Base-by-base conservation (phyloP, 306 rosid genomes). In the Dalbergia oliveri region DNA sequence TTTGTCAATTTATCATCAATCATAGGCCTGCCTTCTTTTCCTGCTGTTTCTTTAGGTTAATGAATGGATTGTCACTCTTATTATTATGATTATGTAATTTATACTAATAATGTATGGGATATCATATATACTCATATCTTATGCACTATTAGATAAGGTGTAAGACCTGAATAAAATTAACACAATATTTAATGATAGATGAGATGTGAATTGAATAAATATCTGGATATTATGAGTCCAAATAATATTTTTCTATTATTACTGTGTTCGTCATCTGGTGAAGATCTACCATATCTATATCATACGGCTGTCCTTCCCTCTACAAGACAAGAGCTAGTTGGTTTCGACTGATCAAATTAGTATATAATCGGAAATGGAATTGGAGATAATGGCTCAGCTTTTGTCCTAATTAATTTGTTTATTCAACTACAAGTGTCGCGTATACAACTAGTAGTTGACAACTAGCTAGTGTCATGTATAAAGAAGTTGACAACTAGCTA, bases 21-120 rank as follows among this genome's bases (percentile, higher is more conserved):
- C 57, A 58, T 41, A 12, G 7, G 7, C 37, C 11, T 57, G n/a
- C n/a, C n/a, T 58, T 8, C 19, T 39, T 41, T 39, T 12, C 58
- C 5, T 6, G 3, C 64, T 14, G 35, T 37, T 53, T 19, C 6
- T 3, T 9, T 5, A 61, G 1, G 14, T 26, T 26, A 26, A 26
- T 69, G 13, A 37, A 39, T 73, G 49, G 67, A 12, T 49, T 79
- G 49, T 47, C 53, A 59, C 76, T 78, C 11, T 26, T 2, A 26
- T 43, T 68, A 5, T 13, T n/a, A n/a, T n/a, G n/a, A n/a, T n/a
- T n/a, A n/a, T n/a, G n/a, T n/a, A n/a, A n/a, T n/a, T n/a, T n/a
- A n/a, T n/a, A n/a, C n/a, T n/a, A n/a, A n/a, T n/a, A n/a, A n/a
- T n/a, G n/a, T n/a, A n/a, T n/a, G n/a, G n/a, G n/a, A n/a, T n/a